Conservation (phyloP, 1,139 yeast species). For the Blastobotrys aristatus region DNA sequence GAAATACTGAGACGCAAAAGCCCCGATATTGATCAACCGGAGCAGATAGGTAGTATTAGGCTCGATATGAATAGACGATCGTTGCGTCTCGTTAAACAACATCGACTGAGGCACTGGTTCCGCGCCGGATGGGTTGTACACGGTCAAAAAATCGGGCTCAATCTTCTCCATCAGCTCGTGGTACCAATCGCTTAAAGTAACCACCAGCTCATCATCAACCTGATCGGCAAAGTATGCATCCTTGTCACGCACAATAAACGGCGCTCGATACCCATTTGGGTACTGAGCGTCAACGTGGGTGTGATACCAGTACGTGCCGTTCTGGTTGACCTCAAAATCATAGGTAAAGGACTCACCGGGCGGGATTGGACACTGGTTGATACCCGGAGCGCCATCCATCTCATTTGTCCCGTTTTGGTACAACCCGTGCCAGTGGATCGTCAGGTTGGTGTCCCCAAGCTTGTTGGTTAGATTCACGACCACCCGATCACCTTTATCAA, state of each 20-base stretch:
- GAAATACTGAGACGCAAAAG: slow-evolving; percentile 80
- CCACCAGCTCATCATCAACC: slow-evolving; percentile 69
- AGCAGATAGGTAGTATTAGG: slow-evolving; percentile 78
- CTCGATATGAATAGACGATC: slow-evolving; percentile 62
- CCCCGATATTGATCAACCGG: slow-evolving; percentile 76
- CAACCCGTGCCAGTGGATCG: slow-evolving; percentile 88
- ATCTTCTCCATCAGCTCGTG: slow-evolving; percentile 56
- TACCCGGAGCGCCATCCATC: slow-evolving; percentile 86
- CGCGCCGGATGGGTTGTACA: slow-evolving; percentile 92
- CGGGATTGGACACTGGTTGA: slow-evolving; percentile 83
- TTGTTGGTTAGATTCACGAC: slow-evolving; percentile 65
- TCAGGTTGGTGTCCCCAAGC: slow-evolving; percentile 54
- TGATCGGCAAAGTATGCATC: slow-evolving; percentile 47
- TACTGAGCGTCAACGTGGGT: slow-evolving; percentile 83
- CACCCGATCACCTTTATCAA: slow-evolving; percentile 72
- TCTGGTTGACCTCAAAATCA: slow-evolving; percentile 82
- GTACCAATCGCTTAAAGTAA: slow-evolving; percentile 80
- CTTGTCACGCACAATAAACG: slow-evolving; percentile 62
- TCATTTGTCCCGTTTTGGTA: slow-evolving; percentile 68
- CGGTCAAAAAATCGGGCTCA: slow-evolving; percentile 49
- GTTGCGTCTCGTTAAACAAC: slow-evolving; percentile 72
- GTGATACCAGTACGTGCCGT: slow-evolving; percentile 93
- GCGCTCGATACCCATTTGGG: slow-evolving; percentile 87
- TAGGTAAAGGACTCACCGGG: slow-evolving; percentile 64
- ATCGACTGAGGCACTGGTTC: slow-evolving; percentile 87